Evolutionary conservation across 495 filamentous ascomycete species (phyloP), one percentile per base, ranked within the genome.

Genomic region (Penicillium cataractarum): DNA sequence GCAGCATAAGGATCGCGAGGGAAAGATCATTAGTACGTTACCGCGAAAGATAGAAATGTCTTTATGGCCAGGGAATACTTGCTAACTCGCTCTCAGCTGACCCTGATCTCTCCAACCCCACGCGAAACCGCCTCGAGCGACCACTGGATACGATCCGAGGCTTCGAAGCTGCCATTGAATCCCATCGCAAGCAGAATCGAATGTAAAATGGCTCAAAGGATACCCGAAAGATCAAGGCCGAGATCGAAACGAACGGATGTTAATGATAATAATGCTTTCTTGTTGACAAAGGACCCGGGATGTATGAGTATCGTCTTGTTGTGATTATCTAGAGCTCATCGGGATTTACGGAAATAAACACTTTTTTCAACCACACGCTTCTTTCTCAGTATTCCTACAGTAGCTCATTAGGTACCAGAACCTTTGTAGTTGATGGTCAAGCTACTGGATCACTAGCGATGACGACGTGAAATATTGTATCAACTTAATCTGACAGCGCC

Each of bases 91-190:
- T 48, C 15, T n/a, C 39, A 80, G 77, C 71, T 19, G 77, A 80
- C 40, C 77, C 77, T 10, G 77, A 80, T 57, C 67, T 64, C 9
- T 78, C 75, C 15, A 80, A 80, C 49, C 94, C 94, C 5, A 97
- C 94, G 12, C 86, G 94, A 58, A 87, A 82, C 61, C 87, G 94
- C 60, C 84, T 92, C 80, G 94, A 99, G 78, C 86, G 94, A 22
- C 94, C 94, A 13, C 76, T 99, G 13, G 94, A 97, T 65, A 99
- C 94, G 0, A 97, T 99, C 64, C 86, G 92, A 60, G 87, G 86
- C 9, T 97, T 97, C 67, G 90, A 99, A 70, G 92, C 89, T 26
- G 93, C 92, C 13, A 97, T 97, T 74, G 91, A 97, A 64, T 82
- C 68, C 2, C 70, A 71, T 46, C 72, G 69, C 24, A 71, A 72